Evolutionary conservation across 768 basidiomycete species (phyloP), one percentile per base, ranked within the genome.

Genomic region (Boletus rex-veris): DNA sequence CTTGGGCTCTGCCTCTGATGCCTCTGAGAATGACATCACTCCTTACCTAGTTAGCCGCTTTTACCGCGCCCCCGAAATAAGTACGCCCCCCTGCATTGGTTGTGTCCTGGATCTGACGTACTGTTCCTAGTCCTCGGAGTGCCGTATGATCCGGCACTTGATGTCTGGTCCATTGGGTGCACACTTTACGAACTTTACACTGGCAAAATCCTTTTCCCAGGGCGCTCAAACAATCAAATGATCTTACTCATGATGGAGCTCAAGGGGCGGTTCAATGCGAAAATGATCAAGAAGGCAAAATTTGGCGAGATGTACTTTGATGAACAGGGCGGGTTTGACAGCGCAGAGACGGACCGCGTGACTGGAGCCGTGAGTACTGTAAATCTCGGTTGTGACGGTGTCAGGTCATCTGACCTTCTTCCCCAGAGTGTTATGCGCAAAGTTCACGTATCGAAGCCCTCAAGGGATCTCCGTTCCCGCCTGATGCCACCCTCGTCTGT

Each of bases 21-120:
- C 87, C 2, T 86, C 86, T 8, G 96, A 98, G 71, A 93, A 92
- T 69, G 97, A 97, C 33, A 94, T 98, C 62, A 98, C 97, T 8
- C 97, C 97, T 10, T 98, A 99, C 71, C 85, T 99, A 51, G 97
- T 98, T 55, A 93, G 91, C 61, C 80, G 97, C 43, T 99, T 98
- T 73, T 98, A 99, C 68, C 90, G 97, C 41, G 96, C 96, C 3
- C 97, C 97, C 3, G 97, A 99, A 75, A 98, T 98, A 67, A 99
- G 96, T 98, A 65, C 67, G 82, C 78, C 59, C 19, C 28, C 36
- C 19, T 38, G 37, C 38, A 37, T 45, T 18, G n/a, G 31, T 37
- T 41, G 21, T n/a, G 47, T 33, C 44, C 52, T 19, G 19, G 55
- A 37, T 51, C 62, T 66, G 36, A 66, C 57, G 45, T 54, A 43